phyloP scores from a whole-genome alignment of 106 monocot species.

The Dendrobium catenatum region DNA sequence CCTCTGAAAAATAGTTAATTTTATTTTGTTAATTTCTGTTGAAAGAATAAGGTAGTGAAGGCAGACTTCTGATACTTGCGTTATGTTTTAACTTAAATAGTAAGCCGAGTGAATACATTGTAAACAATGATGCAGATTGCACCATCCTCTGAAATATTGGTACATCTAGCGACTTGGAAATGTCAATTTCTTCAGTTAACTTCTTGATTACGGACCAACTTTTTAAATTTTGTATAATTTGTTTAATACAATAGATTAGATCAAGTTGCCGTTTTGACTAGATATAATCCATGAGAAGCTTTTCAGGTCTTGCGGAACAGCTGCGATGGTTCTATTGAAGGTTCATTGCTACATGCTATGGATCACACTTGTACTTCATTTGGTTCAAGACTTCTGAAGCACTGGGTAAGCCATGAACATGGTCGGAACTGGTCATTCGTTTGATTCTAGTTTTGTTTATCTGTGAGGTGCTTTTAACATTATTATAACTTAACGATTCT shows the following conservation, averaged over 20 bases:
- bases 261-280: not conserved
- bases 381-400: constrained; percentile 87
- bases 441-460: not conserved
- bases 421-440: not conserved
- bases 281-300: constrained; percentile 6
- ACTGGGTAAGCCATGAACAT: constrained; percentile 63
- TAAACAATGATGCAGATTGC: no score
- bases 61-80: no score
- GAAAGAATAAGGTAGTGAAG: no score
- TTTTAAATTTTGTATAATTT: not conserved
- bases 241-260: not conserved
- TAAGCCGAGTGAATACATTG: no score
- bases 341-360: constrained; percentile 77
- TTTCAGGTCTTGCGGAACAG: constrained; percentile 83
- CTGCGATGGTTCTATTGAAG: constrained; percentile 68
- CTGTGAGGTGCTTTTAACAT: not conserved
- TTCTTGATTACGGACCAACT: not conserved
- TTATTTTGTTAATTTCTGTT: no score
- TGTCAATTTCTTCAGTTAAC: not conserved
- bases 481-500: not conserved
- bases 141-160: not conserved
- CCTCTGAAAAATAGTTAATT: not conserved
- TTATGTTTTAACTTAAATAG: no score
- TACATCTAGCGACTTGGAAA: not conserved
- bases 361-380: constrained; percentile 83